Evolutionary conservation across 345 rosid species (phyloP).

Genomic region (Ceriops decandra): DNA sequence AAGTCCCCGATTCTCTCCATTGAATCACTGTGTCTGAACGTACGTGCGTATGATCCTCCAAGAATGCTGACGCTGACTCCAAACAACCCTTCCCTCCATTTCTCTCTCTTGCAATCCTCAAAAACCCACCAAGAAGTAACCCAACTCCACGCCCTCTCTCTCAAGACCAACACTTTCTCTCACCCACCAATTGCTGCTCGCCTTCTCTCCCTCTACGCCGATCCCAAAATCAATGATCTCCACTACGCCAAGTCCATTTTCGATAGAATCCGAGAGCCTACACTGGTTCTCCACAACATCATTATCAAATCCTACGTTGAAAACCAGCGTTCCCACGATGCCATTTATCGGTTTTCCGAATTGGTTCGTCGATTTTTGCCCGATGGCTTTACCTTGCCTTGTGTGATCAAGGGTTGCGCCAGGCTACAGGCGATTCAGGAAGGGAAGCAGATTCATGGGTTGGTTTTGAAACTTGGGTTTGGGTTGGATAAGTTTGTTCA

Average conservation of each 20-base stretch:
- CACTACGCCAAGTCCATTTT: conserved; percentile 45
- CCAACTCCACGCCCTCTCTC: conserved; percentile 46
- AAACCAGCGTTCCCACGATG: conserved; percentile 45
- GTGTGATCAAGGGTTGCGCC: conserved; percentile 50
- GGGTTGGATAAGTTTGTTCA: conserved; percentile 47
- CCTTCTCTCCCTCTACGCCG: conserved; percentile 44
- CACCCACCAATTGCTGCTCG: conserved; percentile 38
- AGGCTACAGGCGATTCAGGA: conserved; percentile 40
- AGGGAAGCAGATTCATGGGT: conserved; percentile 59
- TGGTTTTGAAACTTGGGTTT: conserved; percentile 46
- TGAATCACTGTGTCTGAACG: no score
- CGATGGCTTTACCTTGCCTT: conserved; percentile 48
- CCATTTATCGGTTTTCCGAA: conserved; percentile 32
- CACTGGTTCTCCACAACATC: conserved; percentile 41
- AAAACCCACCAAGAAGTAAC: conserved; percentile 31
- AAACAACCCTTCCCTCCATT: conserved; percentile 13
- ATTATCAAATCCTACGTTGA: conserved; percentile 42
- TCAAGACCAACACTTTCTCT: conserved; percentile 37
- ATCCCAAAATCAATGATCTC: conserved; percentile 32
- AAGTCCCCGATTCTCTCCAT: no score
- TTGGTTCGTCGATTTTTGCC: conserved; percentile 31
- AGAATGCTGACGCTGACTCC: neutral
- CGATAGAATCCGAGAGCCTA: conserved; percentile 28
- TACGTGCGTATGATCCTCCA: no score
- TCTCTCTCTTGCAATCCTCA: conserved; percentile 28